Percentiles rank a stretch among this genome's conserved stretches.
Conservation (phyloP, 306 rosid genomes). For the Pterocarpus santalinus region DNA sequence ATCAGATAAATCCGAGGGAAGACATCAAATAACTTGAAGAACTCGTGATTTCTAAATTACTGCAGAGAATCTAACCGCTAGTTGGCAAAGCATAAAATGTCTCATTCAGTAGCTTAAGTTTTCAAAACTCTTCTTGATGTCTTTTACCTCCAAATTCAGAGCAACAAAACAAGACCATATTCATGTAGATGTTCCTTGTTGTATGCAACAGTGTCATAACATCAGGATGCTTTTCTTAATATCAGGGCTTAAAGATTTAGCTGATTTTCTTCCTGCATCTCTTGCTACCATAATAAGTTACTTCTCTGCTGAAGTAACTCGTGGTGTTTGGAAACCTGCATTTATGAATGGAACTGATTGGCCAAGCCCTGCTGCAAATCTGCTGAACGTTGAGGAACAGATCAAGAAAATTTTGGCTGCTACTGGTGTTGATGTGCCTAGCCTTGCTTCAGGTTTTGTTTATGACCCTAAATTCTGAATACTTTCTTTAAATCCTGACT, state of each 20-base stretch:
- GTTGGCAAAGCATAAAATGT: constrained; percentile 30
- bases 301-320: constrained; percentile 95
- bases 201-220: constrained; percentile 23
- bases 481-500: not conserved
- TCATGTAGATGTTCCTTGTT: constrained; percentile 38
- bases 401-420: constrained; percentile 91
- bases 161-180: constrained; percentile 30
- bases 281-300: constrained; percentile 95
- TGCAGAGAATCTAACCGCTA: constrained; percentile 20
- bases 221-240: constrained; percentile 33
- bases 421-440: constrained; percentile 94
- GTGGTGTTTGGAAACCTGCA: constrained; percentile 94
- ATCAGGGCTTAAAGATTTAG: constrained; percentile 97
- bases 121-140: not conserved
- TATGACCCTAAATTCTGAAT: constrained; percentile 20
- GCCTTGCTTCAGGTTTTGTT: constrained; percentile 86
- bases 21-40: constrained; percentile 33
- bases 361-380: constrained; percentile 98
- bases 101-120: constrained; percentile 6
- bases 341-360: constrained; percentile 99
- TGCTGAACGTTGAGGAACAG: constrained; percentile 88
- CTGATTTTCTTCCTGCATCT: constrained; percentile 97
- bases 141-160: constrained; percentile 35
- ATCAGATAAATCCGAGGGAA: constrained; percentile 20
- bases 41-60: constrained; percentile 20